These are phyloP conservation scores for Metschnikowia kofuensis DNA, from an alignment of 805 yeast species.

Conservation along the genomic window DNA sequence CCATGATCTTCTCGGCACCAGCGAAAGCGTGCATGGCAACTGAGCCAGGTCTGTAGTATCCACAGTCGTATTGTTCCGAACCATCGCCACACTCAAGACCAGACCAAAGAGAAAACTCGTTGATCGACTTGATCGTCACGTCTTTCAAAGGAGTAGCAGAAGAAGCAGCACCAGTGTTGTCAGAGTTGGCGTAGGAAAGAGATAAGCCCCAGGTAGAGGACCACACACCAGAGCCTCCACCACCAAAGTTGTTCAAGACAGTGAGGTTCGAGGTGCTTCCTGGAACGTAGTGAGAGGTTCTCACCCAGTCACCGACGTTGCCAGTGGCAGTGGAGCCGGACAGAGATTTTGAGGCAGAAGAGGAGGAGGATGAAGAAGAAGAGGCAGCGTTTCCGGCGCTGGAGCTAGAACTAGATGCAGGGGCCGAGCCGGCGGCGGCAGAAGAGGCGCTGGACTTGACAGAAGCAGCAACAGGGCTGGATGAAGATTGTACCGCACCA, in stretches of 20 bases:
- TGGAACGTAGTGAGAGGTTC: conserved; percentile 65
- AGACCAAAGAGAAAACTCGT: conserved; percentile 81
- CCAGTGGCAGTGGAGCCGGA: conserved; percentile 23
- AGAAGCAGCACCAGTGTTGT: conserved; percentile 72
- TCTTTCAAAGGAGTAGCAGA: conserved; percentile 67
- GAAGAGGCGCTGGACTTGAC: not conserved
- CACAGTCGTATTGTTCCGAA: conserved; percentile 56
- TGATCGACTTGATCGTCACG: conserved; percentile 65
- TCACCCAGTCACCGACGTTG: conserved; percentile 50
- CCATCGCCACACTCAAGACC: conserved; percentile 49
- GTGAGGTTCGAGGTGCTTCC: conserved; percentile 69
- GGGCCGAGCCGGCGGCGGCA: conserved; percentile 1
- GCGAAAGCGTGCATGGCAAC: conserved; percentile 96
- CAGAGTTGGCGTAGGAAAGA: conserved; percentile 74
- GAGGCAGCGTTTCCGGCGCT: conserved; percentile 20
- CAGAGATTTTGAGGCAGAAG: conserved; percentile 33
- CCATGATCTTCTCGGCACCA: conserved; percentile 80
- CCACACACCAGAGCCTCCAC: conserved; percentile 87
- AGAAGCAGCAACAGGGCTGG: conserved; percentile 1
- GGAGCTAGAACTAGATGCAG: conserved; percentile 3
- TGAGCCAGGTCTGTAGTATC: conserved; percentile 77
- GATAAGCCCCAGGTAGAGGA: conserved; percentile 88
- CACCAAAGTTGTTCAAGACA: conserved; percentile 88
- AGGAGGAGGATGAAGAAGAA: conserved; percentile 27
- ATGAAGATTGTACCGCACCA: not conserved